Conservation (phyloP, 306 rosid genomes). For the Pyrus bretschneideri region DNA sequence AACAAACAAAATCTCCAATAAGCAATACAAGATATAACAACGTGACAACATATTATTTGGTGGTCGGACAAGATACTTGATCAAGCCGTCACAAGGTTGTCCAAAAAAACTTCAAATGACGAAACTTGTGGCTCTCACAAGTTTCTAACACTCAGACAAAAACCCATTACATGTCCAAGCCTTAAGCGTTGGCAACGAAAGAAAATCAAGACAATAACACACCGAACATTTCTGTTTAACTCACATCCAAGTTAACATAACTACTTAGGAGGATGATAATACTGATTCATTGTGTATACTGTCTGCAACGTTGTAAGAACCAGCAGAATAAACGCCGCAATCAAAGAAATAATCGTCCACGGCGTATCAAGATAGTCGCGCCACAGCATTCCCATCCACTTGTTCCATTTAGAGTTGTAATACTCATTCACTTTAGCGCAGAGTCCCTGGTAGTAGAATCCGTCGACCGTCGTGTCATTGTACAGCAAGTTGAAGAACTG, state of each 20-base stretch:
- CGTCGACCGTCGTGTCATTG: not conserved
- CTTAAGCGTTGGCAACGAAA: not conserved
- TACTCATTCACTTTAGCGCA: rapidly evolving
- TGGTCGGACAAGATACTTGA: no score
- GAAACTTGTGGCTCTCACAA: no score
- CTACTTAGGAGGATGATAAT: not conserved
- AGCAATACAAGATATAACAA: no score
- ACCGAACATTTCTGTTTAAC: no score
- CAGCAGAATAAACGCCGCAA: not conserved
- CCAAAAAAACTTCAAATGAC: no score
- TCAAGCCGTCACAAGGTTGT: no score
- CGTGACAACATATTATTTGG: no score
- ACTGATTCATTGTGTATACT: not conserved
- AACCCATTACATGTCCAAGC: not conserved
- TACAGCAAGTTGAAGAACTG: not conserved
- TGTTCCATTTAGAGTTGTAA: not conserved
- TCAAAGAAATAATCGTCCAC: constrained; percentile 12
- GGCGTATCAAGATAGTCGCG: constrained; percentile 14
- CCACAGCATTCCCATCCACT: not conserved
- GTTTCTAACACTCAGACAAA: no score
- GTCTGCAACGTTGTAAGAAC: constrained; percentile 20
- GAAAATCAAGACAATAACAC: not conserved
- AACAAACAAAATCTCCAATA: no score
- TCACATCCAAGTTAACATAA: no score
- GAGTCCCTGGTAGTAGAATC: not conserved